A percentile compares a stretch with the other conserved stretches of the same genome.
These are phyloP conservation scores for Syzygium aqueum DNA, from an alignment of 345 rosid species.

Conservation along the genomic window DNA sequence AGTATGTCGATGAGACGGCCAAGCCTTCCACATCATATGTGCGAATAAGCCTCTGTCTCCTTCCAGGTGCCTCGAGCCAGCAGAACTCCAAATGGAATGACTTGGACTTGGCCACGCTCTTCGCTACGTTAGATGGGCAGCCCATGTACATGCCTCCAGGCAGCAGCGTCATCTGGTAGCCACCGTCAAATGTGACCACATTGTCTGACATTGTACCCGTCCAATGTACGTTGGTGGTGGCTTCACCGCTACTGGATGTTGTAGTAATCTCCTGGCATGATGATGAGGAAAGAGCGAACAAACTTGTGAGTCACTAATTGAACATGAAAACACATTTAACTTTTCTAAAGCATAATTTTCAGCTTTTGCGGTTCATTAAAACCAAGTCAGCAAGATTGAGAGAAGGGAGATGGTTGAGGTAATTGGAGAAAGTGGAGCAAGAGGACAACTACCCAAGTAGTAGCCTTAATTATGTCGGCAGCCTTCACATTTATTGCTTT, in stretches of 20 bases:
- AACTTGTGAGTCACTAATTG: background rate
- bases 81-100: constrained; percentile 86
- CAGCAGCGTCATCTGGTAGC: constrained; percentile 58
- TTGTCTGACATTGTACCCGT: constrained; percentile 40
- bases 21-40: constrained; percentile 79
- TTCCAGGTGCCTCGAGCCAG: constrained; percentile 63
- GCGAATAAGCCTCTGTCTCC: constrained; percentile 72
- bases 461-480: background rate
- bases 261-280: constrained; percentile 45
- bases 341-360: background rate
- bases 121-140: constrained; percentile 58
- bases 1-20: constrained; percentile 79
- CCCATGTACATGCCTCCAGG: constrained; percentile 96
- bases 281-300: background rate
- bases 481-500: background rate
- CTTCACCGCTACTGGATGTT: constrained; percentile 17
- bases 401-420: background rate
- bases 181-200: constrained; percentile 57
- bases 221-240: constrained; percentile 56
- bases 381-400: background rate
- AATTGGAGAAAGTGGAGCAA: background rate
- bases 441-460: background rate
- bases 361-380: background rate
- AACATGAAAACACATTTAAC: background rate
- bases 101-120: constrained; percentile 53